Evolutionary conservation across 75 land plant genomes (phyloP), one percentile per base, ranked within the genome.

Genomic region (Pinus taeda): DNA sequence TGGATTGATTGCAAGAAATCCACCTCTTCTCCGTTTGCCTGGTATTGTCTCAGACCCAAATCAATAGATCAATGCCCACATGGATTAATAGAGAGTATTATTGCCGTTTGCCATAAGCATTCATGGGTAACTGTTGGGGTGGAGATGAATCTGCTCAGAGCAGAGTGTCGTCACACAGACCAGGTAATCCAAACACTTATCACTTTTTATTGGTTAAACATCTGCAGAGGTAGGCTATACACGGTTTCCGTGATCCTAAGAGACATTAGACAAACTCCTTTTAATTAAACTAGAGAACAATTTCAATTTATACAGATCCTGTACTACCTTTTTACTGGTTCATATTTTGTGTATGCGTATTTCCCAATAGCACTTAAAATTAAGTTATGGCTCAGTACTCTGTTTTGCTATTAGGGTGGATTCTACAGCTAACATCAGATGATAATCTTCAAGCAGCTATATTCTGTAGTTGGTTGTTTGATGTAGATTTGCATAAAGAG

Each of bases 71-170:
- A 42, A n/a, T 8, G n/a, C 55, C 71, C 71, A 18, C 71, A 69
- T 69, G 71, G 71, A 42, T 7, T 69, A 42, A 42, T 67, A 37
- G 2, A 6, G 49, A 67, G 21, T 39, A 18, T 39, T 69, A 42
- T 49, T 42, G 45, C 71, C 42, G 22, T 69, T 7, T 21, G 22
- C 37, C 42, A 69, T 18, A 69, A 69, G 71, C n/a, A 69, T 69
- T 69, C 22, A 69, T 69, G 71, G 71, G 71, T 20, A 69, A 69
- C 71, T 69, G 71, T 69, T 69, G 36, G 18, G 71, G 53, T 42
- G 11, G 53, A 69, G 53, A 42, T 8, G 71, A 69, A 20, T 42
- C 71, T 18, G 2, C 20, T 42, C 9, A 18, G 8, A 69, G 71
- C 71, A 69, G 36, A 69, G 49, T 69, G 22, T 69, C 71, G 39